phyloP scores from a whole-genome alignment of 2,329 filamentous ascomycete species.

The Diaporthe capsici region DNA sequence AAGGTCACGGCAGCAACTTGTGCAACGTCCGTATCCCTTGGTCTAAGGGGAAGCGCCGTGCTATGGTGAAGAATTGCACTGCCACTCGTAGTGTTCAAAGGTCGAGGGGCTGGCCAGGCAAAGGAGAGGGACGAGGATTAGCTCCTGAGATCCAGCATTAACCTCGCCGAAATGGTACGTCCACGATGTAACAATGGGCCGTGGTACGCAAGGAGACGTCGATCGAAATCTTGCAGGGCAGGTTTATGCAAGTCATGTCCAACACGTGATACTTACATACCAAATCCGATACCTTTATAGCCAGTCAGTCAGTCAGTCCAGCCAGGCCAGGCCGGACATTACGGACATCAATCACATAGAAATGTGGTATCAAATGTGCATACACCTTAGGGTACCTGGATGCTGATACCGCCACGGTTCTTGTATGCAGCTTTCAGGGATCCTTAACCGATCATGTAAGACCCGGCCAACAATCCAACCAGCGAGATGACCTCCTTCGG shows the following conservation, averaged over 20 bases:
- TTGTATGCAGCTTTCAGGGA: background rate
- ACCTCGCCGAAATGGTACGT: background rate
- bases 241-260: constrained; percentile 1
- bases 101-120: background rate
- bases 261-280: background rate
- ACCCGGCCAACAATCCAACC: background rate
- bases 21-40: constrained; percentile 34
- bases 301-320: background rate
- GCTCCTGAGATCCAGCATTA: constrained; percentile 23
- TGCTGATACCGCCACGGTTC: background rate
- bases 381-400: background rate
- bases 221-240: constrained; percentile 26
- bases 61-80: background rate
- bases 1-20: constrained; percentile 14
- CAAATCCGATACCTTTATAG: background rate
- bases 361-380: background rate
- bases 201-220: constrained; percentile 8
- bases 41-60: background rate
- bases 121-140: background rate
- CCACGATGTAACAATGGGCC: background rate
- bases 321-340: background rate
- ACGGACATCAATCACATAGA: background rate
- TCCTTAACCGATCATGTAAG: too few species aligned
- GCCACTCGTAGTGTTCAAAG: background rate
- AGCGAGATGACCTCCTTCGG: background rate